Conservation (phyloP, 495 filamentous ascomycete species). For the Hypoxylon perforatum region DNA sequence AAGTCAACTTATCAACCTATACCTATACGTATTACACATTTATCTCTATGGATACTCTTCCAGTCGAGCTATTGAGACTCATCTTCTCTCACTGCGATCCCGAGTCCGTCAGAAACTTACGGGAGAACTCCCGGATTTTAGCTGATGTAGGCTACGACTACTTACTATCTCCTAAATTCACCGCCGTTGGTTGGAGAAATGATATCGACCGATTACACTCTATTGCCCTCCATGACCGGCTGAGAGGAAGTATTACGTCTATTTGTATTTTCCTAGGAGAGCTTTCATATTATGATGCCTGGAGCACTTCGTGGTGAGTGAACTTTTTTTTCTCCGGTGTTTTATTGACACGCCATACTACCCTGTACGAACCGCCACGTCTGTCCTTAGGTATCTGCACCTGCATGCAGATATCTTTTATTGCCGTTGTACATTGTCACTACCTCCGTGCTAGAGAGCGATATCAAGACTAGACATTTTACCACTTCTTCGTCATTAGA, state of each 20-base stretch:
- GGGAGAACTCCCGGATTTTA: conserved; percentile 48
- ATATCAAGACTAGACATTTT: conserved; percentile 17
- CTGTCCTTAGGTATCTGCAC: no score
- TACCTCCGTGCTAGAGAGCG: conserved; percentile 3
- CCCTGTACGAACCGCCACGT: conserved; percentile 2
- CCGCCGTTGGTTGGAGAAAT: conserved; percentile 57
- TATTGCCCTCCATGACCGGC: conserved; percentile 56
- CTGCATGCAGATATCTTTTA: conserved; percentile 5
- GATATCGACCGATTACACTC: conserved; percentile 57
- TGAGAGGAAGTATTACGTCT: conserved; percentile 53
- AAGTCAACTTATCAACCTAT: conserved; percentile 4
- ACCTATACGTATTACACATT: conserved; percentile 1
- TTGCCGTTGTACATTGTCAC: conserved; percentile 7
- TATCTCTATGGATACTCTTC: conserved; percentile 51
- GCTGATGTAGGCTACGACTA: conserved; percentile 60
- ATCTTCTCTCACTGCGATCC: conserved; percentile 58
- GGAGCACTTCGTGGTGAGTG: conserved; percentile 51
- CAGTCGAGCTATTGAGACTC: conserved; percentile 60
- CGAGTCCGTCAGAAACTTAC: conserved; percentile 52
- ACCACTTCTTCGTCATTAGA: neutral
- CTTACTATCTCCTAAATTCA: conserved; percentile 53
- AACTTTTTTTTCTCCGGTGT: conserved; percentile 1
- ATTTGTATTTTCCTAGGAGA: conserved; percentile 59
- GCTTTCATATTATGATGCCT: conserved; percentile 55
- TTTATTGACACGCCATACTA: neutral